These are phyloP conservation scores for Paratrypanosoma confusum DNA, from an alignment of 208 protist species.

Conservation along the genomic window DNA sequence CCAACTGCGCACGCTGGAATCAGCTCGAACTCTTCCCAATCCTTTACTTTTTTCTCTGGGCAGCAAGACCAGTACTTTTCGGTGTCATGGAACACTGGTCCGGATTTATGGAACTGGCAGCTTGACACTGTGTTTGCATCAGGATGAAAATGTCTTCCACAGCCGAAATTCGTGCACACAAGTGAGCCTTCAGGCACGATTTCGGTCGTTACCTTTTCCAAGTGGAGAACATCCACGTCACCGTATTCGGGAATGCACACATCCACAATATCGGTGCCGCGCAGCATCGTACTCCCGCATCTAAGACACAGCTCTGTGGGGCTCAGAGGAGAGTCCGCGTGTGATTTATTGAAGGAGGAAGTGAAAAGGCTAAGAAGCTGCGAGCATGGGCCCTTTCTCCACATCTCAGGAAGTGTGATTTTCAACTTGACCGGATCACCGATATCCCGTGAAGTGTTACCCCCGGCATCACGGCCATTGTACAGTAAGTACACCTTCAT, in stretches of 20 bases:
- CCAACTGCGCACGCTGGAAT: slow-evolving; percentile 54
- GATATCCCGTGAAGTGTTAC: slow-evolving; percentile 12
- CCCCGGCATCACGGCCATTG: slow-evolving; percentile 38
- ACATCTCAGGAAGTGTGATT: slow-evolving; percentile 23
- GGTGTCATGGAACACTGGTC: slow-evolving; percentile 74
- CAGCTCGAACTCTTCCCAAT: slow-evolving; percentile 72
- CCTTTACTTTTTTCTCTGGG: slow-evolving; percentile 43
- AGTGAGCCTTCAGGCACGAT: slow-evolving; percentile 23
- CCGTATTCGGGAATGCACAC: slow-evolving; percentile 59
- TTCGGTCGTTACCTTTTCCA: slow-evolving; percentile 5
- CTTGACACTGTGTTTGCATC: slow-evolving; percentile 55
- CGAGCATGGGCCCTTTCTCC: slow-evolving; percentile 19
- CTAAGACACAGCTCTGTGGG: slow-evolving; percentile 33
- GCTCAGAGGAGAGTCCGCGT: slow-evolving; percentile 8
- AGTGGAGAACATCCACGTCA: slow-evolving; percentile 54
- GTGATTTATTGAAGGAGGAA: slow-evolving; percentile 26
- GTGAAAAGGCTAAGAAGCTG: slow-evolving; percentile 25
- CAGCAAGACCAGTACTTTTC: slow-evolving; percentile 82
- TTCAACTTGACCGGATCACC: slow-evolving; percentile 41
- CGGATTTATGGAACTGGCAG: slow-evolving; percentile 55
- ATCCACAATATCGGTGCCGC: slow-evolving; percentile 22
- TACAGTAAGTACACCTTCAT: slow-evolving; percentile 78
- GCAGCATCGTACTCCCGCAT: slow-evolving; percentile 38
- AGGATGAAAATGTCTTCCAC: slow-evolving; percentile 49
- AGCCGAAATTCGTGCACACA: slow-evolving; percentile 73